Evolutionary conservation across 208 protist genomes (phyloP).

Genomic region (Trypanosoma avium): DNA sequence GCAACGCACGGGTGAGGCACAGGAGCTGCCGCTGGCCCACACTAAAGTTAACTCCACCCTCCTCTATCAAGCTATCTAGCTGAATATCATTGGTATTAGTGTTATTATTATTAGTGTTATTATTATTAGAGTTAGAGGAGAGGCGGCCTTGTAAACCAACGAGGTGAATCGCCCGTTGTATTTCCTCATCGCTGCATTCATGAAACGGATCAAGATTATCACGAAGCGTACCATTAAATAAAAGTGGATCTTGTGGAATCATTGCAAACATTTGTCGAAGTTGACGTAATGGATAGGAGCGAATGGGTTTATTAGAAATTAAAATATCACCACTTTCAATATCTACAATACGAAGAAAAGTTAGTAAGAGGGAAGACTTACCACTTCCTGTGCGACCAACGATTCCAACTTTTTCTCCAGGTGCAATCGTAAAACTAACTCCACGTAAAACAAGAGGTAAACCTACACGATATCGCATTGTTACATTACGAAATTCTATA

Average conservation of each 20-base stretch:
- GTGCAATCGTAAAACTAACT: slow-evolving; percentile 49
- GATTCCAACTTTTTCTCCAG: slow-evolving; percentile 78
- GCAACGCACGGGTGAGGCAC: slow-evolving; percentile 28
- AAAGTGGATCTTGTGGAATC: slow-evolving; percentile 79
- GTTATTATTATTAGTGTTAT: too few relatives aligned
- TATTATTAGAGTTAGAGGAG: too few relatives aligned
- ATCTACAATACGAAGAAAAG: slow-evolving; percentile 65
- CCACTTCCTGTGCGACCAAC: slow-evolving; percentile 84
- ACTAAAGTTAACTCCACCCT: slow-evolving; percentile 32
- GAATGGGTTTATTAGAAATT: slow-evolving; percentile 35
- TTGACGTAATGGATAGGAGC: slow-evolving; percentile 39
- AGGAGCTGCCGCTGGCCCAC: slow-evolving; percentile 34
- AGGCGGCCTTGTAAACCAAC: slow-evolving; percentile 47
- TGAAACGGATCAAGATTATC: slow-evolving; percentile 74
- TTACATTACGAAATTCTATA: slow-evolving; percentile 63
- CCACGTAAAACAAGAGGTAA: slow-evolving; percentile 70
- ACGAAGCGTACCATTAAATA: slow-evolving; percentile 76
- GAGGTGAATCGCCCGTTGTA: slow-evolving; percentile 36
- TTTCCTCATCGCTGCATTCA: slow-evolving; percentile 37
- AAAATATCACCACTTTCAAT: slow-evolving; percentile 44
- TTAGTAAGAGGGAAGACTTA: slow-evolving; percentile 79
- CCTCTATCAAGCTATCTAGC: slow-evolving; percentile 26
- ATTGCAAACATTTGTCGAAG: slow-evolving; percentile 66
- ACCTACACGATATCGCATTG: slow-evolving; percentile 76
- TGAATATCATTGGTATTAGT: slow-evolving; percentile 41